These are phyloP conservation scores for Neopestalotiopsis clavispora DNA, from an alignment of 2,329 filamentous ascomycete genomes.

Conservation along the genomic window DNA sequence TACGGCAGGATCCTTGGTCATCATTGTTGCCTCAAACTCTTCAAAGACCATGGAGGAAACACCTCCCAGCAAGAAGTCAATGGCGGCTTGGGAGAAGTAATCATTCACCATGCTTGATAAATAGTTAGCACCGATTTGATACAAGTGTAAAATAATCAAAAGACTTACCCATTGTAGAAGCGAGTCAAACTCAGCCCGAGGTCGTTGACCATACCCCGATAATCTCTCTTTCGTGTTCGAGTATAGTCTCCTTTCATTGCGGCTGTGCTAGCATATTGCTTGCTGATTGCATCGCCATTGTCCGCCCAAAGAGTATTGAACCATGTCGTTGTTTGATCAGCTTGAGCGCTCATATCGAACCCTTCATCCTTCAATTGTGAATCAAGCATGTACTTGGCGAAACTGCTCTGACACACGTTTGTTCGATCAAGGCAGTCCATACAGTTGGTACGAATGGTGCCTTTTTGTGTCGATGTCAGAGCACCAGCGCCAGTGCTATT, in stretches of 20 bases:
- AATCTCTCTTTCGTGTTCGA: slow-evolving; percentile 86
- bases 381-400: slow-evolving; percentile 82
- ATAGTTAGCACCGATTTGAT: not conserved
- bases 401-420: slow-evolving; percentile 93
- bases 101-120: slow-evolving; percentile 89
- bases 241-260: slow-evolving; percentile 98
- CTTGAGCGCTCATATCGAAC: slow-evolving; percentile 74
- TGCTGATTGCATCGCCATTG: slow-evolving; percentile 94
- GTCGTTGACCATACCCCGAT: slow-evolving; percentile 89
- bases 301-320: slow-evolving; percentile 98
- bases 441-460: slow-evolving; percentile 91
- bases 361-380: slow-evolving; percentile 77
- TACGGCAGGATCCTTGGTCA: slow-evolving; percentile 88
- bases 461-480: slow-evolving; percentile 61
- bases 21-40: slow-evolving; percentile 93
- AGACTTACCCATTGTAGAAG: slow-evolving; percentile 66
- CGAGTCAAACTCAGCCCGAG: slow-evolving; percentile 85
- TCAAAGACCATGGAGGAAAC: slow-evolving; percentile 85
- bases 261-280: slow-evolving; percentile 93
- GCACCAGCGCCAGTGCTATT: slow-evolving; percentile 37
- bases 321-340: slow-evolving; percentile 83
- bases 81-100: slow-evolving; percentile 93
- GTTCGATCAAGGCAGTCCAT: slow-evolving; percentile 98
- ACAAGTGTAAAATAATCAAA: not conserved
- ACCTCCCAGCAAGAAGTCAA: slow-evolving; percentile 92